phyloP scores from a whole-genome alignment of 768 basidiomycete genomes.

The Collybia nuda region DNA sequence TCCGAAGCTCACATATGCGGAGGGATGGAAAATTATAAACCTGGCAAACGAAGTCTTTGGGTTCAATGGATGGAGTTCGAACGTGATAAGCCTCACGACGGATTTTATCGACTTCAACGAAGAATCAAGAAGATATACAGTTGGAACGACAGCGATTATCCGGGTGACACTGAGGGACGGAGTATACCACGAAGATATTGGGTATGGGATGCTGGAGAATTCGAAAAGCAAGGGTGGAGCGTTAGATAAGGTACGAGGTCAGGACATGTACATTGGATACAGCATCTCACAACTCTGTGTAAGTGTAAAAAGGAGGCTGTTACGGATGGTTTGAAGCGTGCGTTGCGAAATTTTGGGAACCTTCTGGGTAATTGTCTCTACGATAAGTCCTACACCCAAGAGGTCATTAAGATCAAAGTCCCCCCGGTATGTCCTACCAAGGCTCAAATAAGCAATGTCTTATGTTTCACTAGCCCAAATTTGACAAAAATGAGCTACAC shows the following conservation, averaged over 20 bases:
- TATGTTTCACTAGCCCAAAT: conserved; percentile 48
- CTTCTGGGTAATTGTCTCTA: conserved; percentile 97
- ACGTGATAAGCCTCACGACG: conserved; percentile 68
- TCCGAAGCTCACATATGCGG: conserved; percentile 88
- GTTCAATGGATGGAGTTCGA: conserved; percentile 94
- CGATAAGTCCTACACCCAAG: conserved; percentile 85
- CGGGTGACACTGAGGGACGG: conserved; percentile 89
- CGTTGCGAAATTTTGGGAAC: conserved; percentile 91
- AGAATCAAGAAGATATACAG: conserved; percentile 60
- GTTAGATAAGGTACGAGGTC: conserved; percentile 78
- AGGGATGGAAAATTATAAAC: conserved; percentile 98
- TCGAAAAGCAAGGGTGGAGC: conserved; percentile 81
- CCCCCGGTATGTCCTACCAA: conserved; percentile 59
- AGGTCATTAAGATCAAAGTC: conserved; percentile 86
- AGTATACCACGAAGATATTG: conserved; percentile 89
- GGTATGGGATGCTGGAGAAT: conserved; percentile 88
- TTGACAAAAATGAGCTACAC: conserved; percentile 66
- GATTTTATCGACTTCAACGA: conserved; percentile 79
- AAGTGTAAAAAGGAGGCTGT: conserved; percentile 99
- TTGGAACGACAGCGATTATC: conserved; percentile 84
- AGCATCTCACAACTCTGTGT: neutral
- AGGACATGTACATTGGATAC: neutral
- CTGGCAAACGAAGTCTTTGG: conserved; percentile 98
- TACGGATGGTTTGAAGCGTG: conserved; percentile 91
- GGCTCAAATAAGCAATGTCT: neutral